These are phyloP conservation scores for Arthrobotrys megalospora DNA, from an alignment of 2,329 filamentous ascomycete species.

Conservation along the genomic window DNA sequence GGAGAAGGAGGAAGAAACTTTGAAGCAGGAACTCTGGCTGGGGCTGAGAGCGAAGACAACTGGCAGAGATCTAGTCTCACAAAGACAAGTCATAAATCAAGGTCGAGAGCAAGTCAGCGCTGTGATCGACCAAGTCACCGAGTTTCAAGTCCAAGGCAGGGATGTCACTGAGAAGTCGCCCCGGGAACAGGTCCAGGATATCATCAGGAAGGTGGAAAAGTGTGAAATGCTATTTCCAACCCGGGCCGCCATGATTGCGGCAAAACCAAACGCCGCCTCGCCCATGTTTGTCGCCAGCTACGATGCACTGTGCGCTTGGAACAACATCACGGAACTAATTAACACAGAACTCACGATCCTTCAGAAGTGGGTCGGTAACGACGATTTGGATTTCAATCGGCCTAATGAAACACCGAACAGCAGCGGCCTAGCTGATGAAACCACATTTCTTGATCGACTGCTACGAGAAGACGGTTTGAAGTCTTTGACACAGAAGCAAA, in stretches of 20 bases:
- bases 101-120: conserved; percentile 80
- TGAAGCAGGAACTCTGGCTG: conserved; percentile 83
- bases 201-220: conserved; percentile 91
- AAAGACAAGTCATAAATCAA: conserved; percentile 90
- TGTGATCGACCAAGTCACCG: conserved; percentile 87
- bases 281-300: conserved; percentile 84
- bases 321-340: conserved; percentile 96
- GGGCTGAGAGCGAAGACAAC: conserved; percentile 87
- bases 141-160: conserved; percentile 93
- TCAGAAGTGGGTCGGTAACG: conserved; percentile 96
- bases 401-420: conserved; percentile 78
- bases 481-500: conserved; percentile 84
- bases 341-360: conserved; percentile 92
- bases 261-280: conserved; percentile 83
- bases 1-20: conserved; percentile 72
- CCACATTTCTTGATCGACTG: conserved; percentile 92
- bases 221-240: conserved; percentile 89
- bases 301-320: conserved; percentile 92
- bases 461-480: conserved; percentile 96
- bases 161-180: conserved; percentile 91
- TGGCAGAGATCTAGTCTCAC: conserved; percentile 85
- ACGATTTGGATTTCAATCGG: conserved; percentile 90
- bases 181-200: conserved; percentile 87
- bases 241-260: conserved; percentile 78
- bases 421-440: conserved; percentile 84